Percentiles rank a stretch among this genome's conserved stretches.
Evolutionary conservation across 2,329 filamentous ascomycete genomes (phyloP).

Genomic region (Penicillium sp.): DNA sequence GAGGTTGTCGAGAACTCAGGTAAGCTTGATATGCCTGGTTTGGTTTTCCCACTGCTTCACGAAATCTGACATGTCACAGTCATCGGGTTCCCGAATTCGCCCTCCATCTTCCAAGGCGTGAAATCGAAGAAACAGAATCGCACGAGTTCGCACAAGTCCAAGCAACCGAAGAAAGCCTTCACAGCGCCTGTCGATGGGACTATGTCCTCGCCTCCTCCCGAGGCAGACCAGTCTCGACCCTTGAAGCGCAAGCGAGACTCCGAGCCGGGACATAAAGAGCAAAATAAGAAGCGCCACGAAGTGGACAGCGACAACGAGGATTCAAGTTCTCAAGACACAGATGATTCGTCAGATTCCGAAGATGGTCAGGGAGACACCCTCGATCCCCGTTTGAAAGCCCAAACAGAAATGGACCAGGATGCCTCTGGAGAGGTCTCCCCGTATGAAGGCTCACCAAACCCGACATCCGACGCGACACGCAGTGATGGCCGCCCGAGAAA

Average conservation of each 20-base stretch:
- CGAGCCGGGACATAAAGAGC: constrained; percentile 13
- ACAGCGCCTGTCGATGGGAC: background rate
- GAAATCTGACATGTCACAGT: constrained; percentile 6
- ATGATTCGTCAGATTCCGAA: background rate
- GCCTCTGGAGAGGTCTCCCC: background rate
- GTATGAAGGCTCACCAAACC: background rate
- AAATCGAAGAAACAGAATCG: constrained; percentile 5
- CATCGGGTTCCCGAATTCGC: background rate
- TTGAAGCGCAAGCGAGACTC: constrained; percentile 32
- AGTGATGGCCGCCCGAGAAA: constrained; percentile 2
- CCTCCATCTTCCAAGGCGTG: constrained; percentile 1
- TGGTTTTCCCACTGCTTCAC: background rate
- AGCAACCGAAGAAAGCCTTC: background rate
- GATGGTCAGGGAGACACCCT: background rate
- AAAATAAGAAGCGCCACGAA: constrained; percentile 11
- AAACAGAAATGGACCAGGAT: background rate
- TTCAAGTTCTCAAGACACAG: background rate
- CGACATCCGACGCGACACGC: background rate
- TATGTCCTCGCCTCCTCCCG: background rate
- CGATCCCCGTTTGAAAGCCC: background rate
- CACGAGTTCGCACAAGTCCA: constrained; percentile 11
- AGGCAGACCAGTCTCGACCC: constrained; percentile 14
- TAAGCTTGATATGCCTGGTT: background rate
- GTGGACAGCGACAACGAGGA: constrained; percentile 5
- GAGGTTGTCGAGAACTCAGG: constrained; percentile 1